Base-by-base conservation (phyloP, 805 yeast genomes). In the Myxozyma melibiosi region DNA sequence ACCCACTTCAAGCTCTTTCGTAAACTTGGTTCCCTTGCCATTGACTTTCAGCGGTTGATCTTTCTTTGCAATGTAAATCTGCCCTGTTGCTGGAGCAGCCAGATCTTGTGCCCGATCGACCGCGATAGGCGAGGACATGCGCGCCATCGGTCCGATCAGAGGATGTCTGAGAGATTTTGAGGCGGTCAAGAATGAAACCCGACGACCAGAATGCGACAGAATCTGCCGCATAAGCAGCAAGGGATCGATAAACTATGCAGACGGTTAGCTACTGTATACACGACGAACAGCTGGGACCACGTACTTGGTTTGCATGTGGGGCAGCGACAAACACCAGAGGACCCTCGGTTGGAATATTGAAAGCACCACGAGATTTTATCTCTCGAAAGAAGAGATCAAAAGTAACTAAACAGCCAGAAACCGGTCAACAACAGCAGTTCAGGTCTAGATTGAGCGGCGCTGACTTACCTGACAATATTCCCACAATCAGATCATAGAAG, bases 271-370 rank as follows among this genome's bases (percentile, higher is more conserved):
- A n/a, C 9, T 37, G 22, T 7, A n/a, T 7, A 7, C 13, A 7
- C 6, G 22, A 37, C 7, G 18, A 7, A 6, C n/a, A n/a, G n/a
- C n/a, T n/a, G n/a, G n/a, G n/a, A n/a, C n/a, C 25, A 51, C 53
- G 9, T 44, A 61, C 62, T 37, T 89, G 96, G 68, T 89, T 89
- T n/a, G 96, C 96, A 74, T 92, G 99, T 1, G 98, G 98, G 1
- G 97, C 99, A 9, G 94, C 95, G 34, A 94, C 98, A 61, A 94
- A 85, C 53, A 92, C 86, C 7, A 90, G 85, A 0, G 98, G 92
- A 0, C 97, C 97, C 8, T 79, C 71, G 30, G 79, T 76, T 13
- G 87, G 86, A 49, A 83, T 78, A 45, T 80, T 80, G 73, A 83
- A 89, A 0, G 96, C 90, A 0, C 97, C 97, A 58, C 98, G 79